A percentile compares a stretch with the other conserved stretches of the same genome.
phyloP scores from a whole-genome alignment of 768 basidiomycete species.

The Boletellus ananas region DNA sequence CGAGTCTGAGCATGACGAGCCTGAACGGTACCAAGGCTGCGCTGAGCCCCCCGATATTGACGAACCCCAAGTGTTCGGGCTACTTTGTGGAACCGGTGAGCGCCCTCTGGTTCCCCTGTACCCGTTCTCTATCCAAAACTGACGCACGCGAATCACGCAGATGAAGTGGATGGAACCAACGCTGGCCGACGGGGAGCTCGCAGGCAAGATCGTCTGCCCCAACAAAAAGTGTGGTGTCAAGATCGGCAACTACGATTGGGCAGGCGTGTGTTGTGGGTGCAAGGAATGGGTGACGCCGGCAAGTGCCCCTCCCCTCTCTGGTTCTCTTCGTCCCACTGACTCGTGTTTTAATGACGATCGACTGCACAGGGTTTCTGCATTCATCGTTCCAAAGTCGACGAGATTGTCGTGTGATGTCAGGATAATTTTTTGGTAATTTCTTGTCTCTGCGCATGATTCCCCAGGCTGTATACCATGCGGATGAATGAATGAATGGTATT shows the following conservation, averaged over 20 bases:
- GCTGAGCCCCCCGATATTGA: constrained; percentile 60
- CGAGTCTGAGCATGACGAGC: constrained; percentile 28
- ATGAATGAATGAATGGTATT: constrained; percentile 17
- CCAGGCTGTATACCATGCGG: neutral
- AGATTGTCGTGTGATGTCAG: constrained; percentile 37
- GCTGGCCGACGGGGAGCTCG: constrained; percentile 67
- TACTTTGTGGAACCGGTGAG: constrained; percentile 93
- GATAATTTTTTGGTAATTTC: neutral
- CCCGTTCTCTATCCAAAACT: neutral
- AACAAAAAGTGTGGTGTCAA: constrained; percentile 88
- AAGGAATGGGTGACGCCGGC: constrained; percentile 92
- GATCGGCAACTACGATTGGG: constrained; percentile 97
- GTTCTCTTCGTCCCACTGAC: constrained; percentile 20
- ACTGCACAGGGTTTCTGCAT: constrained; percentile 56
- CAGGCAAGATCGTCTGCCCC: constrained; percentile 90
- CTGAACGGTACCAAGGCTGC: constrained; percentile 15
- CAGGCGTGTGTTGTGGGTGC: constrained; percentile 87
- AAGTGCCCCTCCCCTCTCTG: neutral
- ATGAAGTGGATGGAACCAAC: constrained; percentile 96
- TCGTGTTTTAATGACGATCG: neutral
- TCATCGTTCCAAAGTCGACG: constrained; percentile 65
- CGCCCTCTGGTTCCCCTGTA: neutral
- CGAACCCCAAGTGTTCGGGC: constrained; percentile 85
- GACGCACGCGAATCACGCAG: constrained; percentile 33
- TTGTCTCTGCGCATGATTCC: neutral